Conservation (phyloP, 768 basidiomycete species). For the Ramaria sp. region DNA sequence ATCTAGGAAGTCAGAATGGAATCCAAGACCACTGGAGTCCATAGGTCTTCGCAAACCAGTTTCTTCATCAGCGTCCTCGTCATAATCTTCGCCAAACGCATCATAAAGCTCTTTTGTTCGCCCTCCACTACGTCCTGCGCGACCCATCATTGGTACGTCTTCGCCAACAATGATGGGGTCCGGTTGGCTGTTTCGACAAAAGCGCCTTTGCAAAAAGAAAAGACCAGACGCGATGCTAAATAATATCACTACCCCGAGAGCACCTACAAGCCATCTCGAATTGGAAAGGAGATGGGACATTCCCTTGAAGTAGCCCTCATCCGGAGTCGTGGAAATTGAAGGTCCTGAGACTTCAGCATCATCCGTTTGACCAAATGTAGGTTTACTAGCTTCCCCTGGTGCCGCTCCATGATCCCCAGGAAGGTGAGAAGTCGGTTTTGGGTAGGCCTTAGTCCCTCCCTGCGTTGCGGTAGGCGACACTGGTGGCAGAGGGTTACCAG, state of each 20-base stretch:
- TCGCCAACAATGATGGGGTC: constrained; percentile 57
- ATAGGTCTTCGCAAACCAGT: constrained; percentile 41
- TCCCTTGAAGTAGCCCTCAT: constrained; percentile 78
- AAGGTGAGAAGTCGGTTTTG: constrained; percentile 81
- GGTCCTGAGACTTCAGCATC: constrained; percentile 20
- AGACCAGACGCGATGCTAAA: constrained; percentile 59
- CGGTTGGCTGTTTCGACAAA: constrained; percentile 25
- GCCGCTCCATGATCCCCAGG: constrained; percentile 78
- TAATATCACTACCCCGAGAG: constrained; percentile 64
- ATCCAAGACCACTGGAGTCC: constrained; percentile 34
- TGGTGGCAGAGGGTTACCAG: constrained; percentile 26
- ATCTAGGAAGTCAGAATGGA: constrained; percentile 75
- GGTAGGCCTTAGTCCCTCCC: constrained; percentile 42
- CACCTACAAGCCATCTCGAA: constrained; percentile 86
- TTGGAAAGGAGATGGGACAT: constrained; percentile 61
- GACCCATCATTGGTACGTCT: constrained; percentile 66
- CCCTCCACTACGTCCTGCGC: constrained; percentile 19
- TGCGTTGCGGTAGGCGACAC: constrained; percentile 26
- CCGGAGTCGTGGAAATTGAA: constrained; percentile 47
- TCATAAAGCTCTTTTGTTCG: constrained; percentile 90
- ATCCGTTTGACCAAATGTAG: constrained; percentile 44
- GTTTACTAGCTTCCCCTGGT: constrained; percentile 69
- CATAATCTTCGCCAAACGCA: constrained; percentile 86
- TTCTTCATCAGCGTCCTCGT: constrained; percentile 68
- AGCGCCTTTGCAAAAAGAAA: constrained; percentile 72